phyloP scores from a whole-genome alignment of 495 filamentous ascomycete genomes.

The Neurospora tetraspora region DNA sequence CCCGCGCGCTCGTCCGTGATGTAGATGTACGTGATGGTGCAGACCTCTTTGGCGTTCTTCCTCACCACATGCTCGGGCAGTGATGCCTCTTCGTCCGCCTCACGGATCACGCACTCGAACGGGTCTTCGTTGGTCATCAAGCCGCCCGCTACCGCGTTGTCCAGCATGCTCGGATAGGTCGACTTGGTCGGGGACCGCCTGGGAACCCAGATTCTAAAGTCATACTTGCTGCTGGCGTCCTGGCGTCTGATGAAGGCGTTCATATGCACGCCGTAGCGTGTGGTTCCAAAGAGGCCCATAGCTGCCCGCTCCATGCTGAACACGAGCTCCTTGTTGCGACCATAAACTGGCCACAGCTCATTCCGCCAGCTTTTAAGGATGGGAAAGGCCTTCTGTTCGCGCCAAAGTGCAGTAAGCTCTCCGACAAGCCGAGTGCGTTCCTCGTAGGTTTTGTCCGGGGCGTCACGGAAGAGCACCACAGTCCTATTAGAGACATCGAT shows the following conservation, averaged over 20 bases:
- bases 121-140: constrained; percentile 68
- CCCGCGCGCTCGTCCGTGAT: constrained; percentile 67
- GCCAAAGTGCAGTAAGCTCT: constrained; percentile 52
- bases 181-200: constrained; percentile 64
- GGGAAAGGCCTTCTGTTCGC: constrained; percentile 52
- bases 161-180: constrained; percentile 79
- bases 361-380: constrained; percentile 77
- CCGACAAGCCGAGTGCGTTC: constrained; percentile 53
- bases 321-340: constrained; percentile 48
- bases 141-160: constrained; percentile 91
- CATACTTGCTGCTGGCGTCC: constrained; percentile 36
- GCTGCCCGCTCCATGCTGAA: constrained; percentile 74
- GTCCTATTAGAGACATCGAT: constrained; percentile 34
- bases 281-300: constrained; percentile 71
- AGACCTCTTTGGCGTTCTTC: constrained; percentile 42
- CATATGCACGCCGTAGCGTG: constrained; percentile 87
- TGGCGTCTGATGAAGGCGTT: constrained; percentile 54
- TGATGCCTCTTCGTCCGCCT: constrained; percentile 84
- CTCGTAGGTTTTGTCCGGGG: constrained; percentile 19
- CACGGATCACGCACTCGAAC: constrained; percentile 73
- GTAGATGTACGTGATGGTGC: constrained; percentile 80
- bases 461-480: constrained; percentile 14
- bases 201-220: constrained; percentile 77
- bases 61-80: constrained; percentile 62
- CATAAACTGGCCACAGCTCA: constrained; percentile 80